Percentiles rank a stretch among this genome's conserved stretches.
Conservation (phyloP, 805 yeast species). For the Pichia phayaonensis region DNA sequence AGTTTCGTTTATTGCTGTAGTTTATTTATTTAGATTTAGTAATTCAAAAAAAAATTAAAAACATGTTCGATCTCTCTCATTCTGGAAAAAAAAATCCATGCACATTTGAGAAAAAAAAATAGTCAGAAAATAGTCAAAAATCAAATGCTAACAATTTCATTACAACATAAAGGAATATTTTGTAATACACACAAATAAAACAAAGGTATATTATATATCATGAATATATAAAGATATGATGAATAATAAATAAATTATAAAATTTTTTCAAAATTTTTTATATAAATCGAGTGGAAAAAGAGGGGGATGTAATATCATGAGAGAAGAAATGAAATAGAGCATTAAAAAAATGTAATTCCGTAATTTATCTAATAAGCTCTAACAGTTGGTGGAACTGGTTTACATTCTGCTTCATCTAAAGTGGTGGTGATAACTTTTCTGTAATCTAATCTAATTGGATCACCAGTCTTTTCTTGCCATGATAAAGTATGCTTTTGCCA, state of each 20-base stretch:
- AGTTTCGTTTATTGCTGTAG: background rate
- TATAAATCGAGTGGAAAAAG: background rate
- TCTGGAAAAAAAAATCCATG: background rate
- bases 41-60: too few relatives aligned
- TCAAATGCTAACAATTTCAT: background rate
- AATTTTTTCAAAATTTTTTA: background rate
- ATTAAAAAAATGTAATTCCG: background rate
- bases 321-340: background rate
- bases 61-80: background rate
- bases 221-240: conserved; percentile 1
- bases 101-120: background rate
- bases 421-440: conserved; percentile 79
- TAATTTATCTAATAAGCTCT: conserved; percentile 67
- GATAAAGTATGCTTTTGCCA: conserved; percentile 98
- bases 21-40: too few relatives aligned
- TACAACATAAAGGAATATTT: background rate
- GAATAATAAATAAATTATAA: conserved; percentile 6
- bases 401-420: conserved; percentile 86
- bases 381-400: conserved; percentile 93
- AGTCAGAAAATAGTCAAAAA: background rate
- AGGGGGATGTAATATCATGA: background rate
- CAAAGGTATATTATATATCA: background rate
- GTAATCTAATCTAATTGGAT: conserved; percentile 66
- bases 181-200: background rate
- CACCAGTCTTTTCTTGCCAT: conserved; percentile 75